Evolutionary conservation across 352 stramenopile species (phyloP).

Genomic region (Phytophthora citricola): DNA sequence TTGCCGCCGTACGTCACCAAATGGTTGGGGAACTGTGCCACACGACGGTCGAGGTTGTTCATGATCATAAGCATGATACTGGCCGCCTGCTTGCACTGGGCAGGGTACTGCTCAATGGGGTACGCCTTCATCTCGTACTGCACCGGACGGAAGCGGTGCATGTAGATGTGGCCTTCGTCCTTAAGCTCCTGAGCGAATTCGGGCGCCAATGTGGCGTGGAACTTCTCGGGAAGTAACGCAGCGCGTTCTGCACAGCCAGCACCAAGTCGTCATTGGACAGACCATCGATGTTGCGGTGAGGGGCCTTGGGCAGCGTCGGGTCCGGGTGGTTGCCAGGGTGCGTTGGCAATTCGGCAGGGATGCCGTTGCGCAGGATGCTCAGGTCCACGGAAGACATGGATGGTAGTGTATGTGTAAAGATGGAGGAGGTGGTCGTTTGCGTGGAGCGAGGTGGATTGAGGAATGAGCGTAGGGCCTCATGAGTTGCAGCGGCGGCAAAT

Average conservation of each 20-base stretch:
- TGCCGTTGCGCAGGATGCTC: constrained; percentile 53
- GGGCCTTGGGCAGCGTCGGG: constrained; percentile 56
- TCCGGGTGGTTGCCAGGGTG: constrained; percentile 69
- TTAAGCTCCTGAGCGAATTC: constrained; percentile 91
- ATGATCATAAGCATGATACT: constrained; percentile 93
- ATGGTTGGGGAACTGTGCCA: constrained; percentile 90
- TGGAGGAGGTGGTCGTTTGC: constrained; percentile 11
- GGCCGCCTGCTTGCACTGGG: constrained; percentile 73
- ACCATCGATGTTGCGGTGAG: constrained; percentile 55
- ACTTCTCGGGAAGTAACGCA: constrained; percentile 87
- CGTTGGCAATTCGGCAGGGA: constrained; percentile 51
- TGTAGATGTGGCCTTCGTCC: constrained; percentile 92
- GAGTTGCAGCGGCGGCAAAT: constrained; percentile 13
- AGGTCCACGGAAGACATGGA: constrained; percentile 55
- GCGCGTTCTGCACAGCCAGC: constrained; percentile 85
- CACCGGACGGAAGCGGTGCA: constrained; percentile 86
- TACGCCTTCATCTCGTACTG: constrained; percentile 92
- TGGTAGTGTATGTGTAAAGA: neutral
- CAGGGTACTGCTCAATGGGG: constrained; percentile 79
- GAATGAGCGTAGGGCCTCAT: constrained; percentile 23
- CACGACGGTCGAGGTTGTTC: constrained; percentile 88
- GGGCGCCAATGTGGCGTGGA: constrained; percentile 70
- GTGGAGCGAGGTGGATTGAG: constrained; percentile 20
- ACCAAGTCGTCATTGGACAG: constrained; percentile 69
- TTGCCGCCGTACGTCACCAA: constrained; percentile 92